phyloP scores from a whole-genome alignment of 306 rosid genomes.

The Trichosanthes truncata region DNA sequence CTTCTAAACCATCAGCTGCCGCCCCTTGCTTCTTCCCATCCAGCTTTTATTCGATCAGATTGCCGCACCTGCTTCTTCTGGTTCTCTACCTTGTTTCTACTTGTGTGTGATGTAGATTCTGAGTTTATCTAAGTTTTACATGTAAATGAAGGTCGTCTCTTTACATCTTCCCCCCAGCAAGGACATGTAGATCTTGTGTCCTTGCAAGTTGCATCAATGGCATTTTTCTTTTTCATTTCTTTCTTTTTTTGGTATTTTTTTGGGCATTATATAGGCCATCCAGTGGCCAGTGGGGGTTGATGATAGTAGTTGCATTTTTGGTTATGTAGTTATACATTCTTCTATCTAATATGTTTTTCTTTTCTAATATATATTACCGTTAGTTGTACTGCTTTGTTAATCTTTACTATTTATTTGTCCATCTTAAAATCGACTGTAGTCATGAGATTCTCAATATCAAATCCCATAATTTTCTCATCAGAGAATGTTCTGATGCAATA shows the following conservation, averaged over 20 bases:
- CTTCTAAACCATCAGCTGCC: slow-evolving; percentile 70
- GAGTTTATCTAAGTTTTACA: slow-evolving; percentile 22
- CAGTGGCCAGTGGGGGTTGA: slow-evolving; percentile 1
- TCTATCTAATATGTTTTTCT: background rate
- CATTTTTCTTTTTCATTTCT: background rate
- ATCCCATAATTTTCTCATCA: background rate
- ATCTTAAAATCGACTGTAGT: background rate
- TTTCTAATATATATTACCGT: background rate
- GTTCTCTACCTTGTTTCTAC: slow-evolving; percentile 25
- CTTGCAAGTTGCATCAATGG: slow-evolving; percentile 1
- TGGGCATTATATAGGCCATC: background rate
- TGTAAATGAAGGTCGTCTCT: slow-evolving; percentile 44
- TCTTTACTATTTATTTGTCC: background rate
- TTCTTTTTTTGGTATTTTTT: background rate
- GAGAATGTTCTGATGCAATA: background rate
- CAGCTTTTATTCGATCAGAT: slow-evolving; percentile 18
- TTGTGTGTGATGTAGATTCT: slow-evolving; percentile 14
- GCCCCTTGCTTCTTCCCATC: slow-evolving; percentile 23
- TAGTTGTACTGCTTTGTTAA: background rate
- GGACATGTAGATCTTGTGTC: slow-evolving; percentile 8
- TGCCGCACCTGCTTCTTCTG: slow-evolving; percentile 27
- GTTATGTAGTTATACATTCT: background rate
- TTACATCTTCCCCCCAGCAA: background rate
- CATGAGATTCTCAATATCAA: background rate
- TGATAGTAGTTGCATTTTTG: background rate